Base-by-base conservation (phyloP, 306 rosid genomes). In the Urtica urens region DNA sequence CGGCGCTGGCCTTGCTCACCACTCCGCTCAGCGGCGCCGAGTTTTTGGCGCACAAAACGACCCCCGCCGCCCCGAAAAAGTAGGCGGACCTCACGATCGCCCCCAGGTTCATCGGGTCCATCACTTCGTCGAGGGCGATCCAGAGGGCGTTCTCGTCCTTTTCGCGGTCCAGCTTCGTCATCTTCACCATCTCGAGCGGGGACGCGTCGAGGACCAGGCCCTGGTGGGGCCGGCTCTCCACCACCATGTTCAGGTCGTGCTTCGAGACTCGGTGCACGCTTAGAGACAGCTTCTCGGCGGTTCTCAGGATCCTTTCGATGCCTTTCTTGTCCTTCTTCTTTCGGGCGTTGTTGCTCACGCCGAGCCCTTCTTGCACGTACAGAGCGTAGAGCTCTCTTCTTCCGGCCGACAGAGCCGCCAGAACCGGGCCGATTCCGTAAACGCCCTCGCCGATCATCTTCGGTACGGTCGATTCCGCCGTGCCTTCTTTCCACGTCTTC, bases 291-390 rank as follows among this genome's bases (percentile, higher is more conserved):
- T 72, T 79, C 40, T 85, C 95, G 49, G 92, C 99, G 53, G 77
- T 71, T 68, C 64, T 79, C 30, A 81, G 28, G 53, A 79, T 81
- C 64, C 67, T 90, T 68, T 85, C 95, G 60, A 81, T 81, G 40
- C 94, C 94, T 59, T 79, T 90, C 77, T 84, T 85, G 78, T 90
- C 99, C 78, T 90, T 90, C 78, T 90, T 90, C 79, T 81, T 90
- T 69, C 87, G 67, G 37, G 84, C 82, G 58, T 77, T 90, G 57
- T 71, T 69, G 44, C 87, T 73, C 69, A 90, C 75, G 63, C 79
- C 99, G 64, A 90, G 60, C 25, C 99, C 95, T 69, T 90, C 94
- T 61, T 90, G 99, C 57, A 73, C 61, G 55, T 85, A 74, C 60
- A 85, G 65, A 17, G 82, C 82, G 69, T 79, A 90, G 67, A 90